Conservation (phyloP, 2,329 filamentous ascomycete species). For the Aspergillus ruber region DNA sequence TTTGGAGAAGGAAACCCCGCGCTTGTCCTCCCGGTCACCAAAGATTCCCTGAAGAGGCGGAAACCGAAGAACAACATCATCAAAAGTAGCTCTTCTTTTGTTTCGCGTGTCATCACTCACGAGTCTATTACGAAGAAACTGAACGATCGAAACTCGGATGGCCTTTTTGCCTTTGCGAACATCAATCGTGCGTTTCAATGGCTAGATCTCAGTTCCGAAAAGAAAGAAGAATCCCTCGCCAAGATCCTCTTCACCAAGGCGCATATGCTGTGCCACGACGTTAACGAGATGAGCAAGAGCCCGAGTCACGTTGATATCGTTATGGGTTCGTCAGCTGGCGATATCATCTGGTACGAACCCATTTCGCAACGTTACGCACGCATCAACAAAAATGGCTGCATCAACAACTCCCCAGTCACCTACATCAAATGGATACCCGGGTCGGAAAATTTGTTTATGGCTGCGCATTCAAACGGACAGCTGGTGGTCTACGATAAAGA, state of each 20-base stretch:
- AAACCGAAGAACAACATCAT: conserved; percentile 98
- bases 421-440: conserved; percentile 91
- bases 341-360: conserved; percentile 98
- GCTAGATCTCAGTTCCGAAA: conserved; percentile 72
- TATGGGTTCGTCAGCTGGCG: conserved; percentile 92
- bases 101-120: conserved; percentile 90
- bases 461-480: conserved; percentile 84
- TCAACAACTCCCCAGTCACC: conserved; percentile 77
- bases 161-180: conserved; percentile 87
- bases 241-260: conserved; percentile 97
- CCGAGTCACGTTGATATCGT: conserved; percentile 78
- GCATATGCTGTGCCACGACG: conserved; percentile 88
- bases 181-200: conserved; percentile 94
- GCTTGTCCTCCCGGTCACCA: conserved; percentile 58
- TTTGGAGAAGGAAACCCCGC: conserved; percentile 84
- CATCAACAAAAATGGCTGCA: conserved; percentile 92
- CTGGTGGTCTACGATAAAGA: conserved; percentile 96
- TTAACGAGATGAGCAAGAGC: conserved; percentile 77
- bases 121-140: conserved; percentile 73
- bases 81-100: conserved; percentile 97
- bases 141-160: conserved; percentile 69
- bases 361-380: conserved; percentile 92
- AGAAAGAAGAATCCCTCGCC: conserved; percentile 76
- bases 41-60: conserved; percentile 63
- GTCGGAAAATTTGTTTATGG: conserved; percentile 87